Evolutionary conservation across 495 filamentous ascomycete genomes (phyloP).

Genomic region (Penicillium canariense): DNA sequence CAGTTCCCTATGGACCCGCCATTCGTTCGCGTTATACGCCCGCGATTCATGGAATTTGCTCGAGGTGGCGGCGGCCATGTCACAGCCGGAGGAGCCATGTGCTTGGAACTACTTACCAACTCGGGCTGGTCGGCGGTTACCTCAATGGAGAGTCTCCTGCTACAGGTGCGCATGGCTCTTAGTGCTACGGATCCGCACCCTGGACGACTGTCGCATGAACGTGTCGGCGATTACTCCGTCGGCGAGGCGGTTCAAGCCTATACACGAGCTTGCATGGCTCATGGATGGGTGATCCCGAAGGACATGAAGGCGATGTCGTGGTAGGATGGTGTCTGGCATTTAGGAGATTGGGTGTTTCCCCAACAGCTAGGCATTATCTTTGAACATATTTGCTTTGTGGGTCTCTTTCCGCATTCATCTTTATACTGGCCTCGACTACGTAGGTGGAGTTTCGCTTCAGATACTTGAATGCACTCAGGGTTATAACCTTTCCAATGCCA

Average conservation of each 20-base stretch:
- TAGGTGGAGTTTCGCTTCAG: too few species aligned
- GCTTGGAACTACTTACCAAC: conserved; percentile 88
- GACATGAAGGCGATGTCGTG: conserved; percentile 26
- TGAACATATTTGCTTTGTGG: background rate
- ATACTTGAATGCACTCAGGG: background rate
- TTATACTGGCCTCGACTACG: too few species aligned
- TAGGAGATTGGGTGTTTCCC: background rate
- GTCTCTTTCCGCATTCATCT: background rate
- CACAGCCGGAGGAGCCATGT: conserved; percentile 82
- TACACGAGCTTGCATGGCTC: conserved; percentile 58
- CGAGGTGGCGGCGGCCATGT: conserved; percentile 84
- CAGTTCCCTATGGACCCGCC: conserved; percentile 77
- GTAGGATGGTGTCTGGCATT: conserved; percentile 8
- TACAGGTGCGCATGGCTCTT: conserved; percentile 83
- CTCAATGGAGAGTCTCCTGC: conserved; percentile 73
- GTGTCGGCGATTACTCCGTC: conserved; percentile 55
- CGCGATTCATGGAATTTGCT: conserved; percentile 69
- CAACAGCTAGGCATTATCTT: background rate
- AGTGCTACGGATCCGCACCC: conserved; percentile 64
- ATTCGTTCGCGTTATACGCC: conserved; percentile 81
- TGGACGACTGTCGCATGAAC: conserved; percentile 53
- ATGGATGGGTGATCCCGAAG: conserved; percentile 54
- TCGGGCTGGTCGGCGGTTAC: conserved; percentile 74
- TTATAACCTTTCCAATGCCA: background rate
- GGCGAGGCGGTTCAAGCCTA: conserved; percentile 74